Evolutionary conservation across 768 basidiomycete species (phyloP), one percentile per base, ranked within the genome.

Genomic region (Tylopilus sp.): DNA sequence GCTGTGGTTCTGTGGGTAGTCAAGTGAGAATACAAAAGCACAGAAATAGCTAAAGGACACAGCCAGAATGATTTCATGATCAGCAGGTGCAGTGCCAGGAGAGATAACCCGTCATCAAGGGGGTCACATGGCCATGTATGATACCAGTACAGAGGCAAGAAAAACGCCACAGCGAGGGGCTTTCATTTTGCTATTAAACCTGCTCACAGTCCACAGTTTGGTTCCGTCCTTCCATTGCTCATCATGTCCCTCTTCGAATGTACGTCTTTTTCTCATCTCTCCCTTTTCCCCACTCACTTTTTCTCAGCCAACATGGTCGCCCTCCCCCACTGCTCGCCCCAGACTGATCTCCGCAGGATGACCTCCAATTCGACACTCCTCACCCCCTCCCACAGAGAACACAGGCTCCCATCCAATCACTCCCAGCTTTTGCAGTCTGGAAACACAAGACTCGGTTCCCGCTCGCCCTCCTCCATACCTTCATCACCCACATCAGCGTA

Each of bases 401-500:
- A 71, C 49, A 69, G 69, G 26, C 68, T 75, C 1, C 75, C 75
- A 1, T 69, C 72, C 17, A 70, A 78, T 28, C 51, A 67, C 20
- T 80, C 81, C 0, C 80, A 81, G 56, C 77, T 77, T 52, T 66
- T 79, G 17, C 75, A 75, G 38, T 70, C 71, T 2, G 64, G 67
- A 15, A 71, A 68, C 7, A 64, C 66, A 45, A 73, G 78, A 39
- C 60, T 83, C 22, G 85, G 82, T 36, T 85, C 83, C 10, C 76
- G 77, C 21, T 86, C 86, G 0, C 85, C 87, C 1, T 75, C 73
- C n/a, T 87, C 85, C 12, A 89, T 89, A 51, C 86, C 87, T 0
- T 88, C 85, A 15, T 87, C 85, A 2, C 88, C 88, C 3, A 87
- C 87, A 18, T 88, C 87, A 30, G 80, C 88, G 84, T 87, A 75